These are phyloP conservation scores for Tricholoma matsutake DNA, from an alignment of 768 basidiomycete species.

Conservation along the genomic window DNA sequence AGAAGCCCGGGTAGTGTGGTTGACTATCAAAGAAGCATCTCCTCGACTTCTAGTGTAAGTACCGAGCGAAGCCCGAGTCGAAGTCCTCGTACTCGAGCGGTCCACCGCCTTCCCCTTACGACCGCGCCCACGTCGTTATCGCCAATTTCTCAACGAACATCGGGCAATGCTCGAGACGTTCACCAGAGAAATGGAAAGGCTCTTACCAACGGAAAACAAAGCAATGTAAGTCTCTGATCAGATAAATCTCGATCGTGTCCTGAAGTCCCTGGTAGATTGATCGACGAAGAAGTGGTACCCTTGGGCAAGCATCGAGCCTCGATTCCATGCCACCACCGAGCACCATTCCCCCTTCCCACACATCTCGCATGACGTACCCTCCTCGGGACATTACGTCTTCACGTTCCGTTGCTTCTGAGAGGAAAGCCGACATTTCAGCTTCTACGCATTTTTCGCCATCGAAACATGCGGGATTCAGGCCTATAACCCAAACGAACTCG, in stretches of 20 bases:
- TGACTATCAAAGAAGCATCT: constrained; percentile 43
- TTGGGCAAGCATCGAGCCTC: constrained; percentile 11
- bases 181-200: constrained; percentile 34
- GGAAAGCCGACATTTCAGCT: constrained; percentile 10
- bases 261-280: constrained; percentile 9
- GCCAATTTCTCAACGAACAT: constrained; percentile 13
- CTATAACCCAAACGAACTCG: constrained; percentile 52
- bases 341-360: constrained; percentile 19
- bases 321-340: constrained; percentile 29
- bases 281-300: constrained; percentile 10
- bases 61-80: constrained; percentile 54
- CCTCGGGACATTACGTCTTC: constrained; percentile 4
- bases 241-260: background rate
- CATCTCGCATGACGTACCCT: constrained; percentile 12
- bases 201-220: constrained; percentile 35
- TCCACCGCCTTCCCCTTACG: constrained; percentile 58
- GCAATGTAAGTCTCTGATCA: constrained; percentile 21
- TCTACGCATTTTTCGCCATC: constrained; percentile 19
- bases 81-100: constrained; percentile 53
- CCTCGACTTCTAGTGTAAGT: constrained; percentile 53
- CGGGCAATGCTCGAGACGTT: constrained; percentile 19
- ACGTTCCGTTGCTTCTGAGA: constrained; percentile 4
- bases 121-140: constrained; percentile 35
- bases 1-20: constrained; percentile 39
- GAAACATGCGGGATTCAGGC: constrained; percentile 62